phyloP scores from a whole-genome alignment of 2,329 filamentous ascomycete species.

The Ciborinia camelliae region DNA sequence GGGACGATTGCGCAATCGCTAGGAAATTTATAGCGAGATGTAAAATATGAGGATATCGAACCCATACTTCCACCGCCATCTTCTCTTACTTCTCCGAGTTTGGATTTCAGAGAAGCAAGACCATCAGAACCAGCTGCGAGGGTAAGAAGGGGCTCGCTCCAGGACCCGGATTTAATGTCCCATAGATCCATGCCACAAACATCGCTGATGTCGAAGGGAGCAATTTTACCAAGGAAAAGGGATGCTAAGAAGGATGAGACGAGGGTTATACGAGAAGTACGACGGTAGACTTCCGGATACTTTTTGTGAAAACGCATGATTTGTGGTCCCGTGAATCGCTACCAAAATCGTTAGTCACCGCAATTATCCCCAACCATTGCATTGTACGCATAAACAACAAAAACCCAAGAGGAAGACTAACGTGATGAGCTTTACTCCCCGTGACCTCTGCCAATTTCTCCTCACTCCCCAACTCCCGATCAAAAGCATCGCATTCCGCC shows the following conservation, averaged over 20 bases:
- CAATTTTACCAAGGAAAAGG: constrained; percentile 77
- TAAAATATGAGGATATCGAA: constrained; percentile 73
- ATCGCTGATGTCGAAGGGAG: constrained; percentile 89
- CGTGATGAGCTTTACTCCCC: constrained; percentile 92
- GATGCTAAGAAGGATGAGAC: constrained; percentile 95
- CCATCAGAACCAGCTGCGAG: constrained; percentile 63
- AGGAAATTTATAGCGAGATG: constrained; percentile 72
- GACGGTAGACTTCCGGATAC: constrained; percentile 75
- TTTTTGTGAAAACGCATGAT: constrained; percentile 84
- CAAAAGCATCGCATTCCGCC: constrained; percentile 84
- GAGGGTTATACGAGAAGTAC: constrained; percentile 81
- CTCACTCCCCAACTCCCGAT: constrained; percentile 63
- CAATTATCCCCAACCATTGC: not conserved
- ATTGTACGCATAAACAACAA: not conserved
- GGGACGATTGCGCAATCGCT: constrained; percentile 72
- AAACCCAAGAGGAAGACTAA: constrained; percentile 44
- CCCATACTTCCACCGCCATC: constrained; percentile 82
- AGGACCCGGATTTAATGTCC: constrained; percentile 74
- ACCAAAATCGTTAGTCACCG: constrained; percentile 22
- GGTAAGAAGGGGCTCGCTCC: constrained; percentile 71
- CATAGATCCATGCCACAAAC: constrained; percentile 96
- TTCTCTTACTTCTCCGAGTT: constrained; percentile 74
- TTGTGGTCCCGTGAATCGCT: constrained; percentile 97
- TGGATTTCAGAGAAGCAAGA: constrained; percentile 63
- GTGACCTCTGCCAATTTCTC: constrained; percentile 73